A percentile compares a stretch with the other conserved stretches of the same genome.
These are phyloP conservation scores for Panicum miliaceum DNA, from an alignment of 176 grass and related monocot genomes.

Conservation along the genomic window DNA sequence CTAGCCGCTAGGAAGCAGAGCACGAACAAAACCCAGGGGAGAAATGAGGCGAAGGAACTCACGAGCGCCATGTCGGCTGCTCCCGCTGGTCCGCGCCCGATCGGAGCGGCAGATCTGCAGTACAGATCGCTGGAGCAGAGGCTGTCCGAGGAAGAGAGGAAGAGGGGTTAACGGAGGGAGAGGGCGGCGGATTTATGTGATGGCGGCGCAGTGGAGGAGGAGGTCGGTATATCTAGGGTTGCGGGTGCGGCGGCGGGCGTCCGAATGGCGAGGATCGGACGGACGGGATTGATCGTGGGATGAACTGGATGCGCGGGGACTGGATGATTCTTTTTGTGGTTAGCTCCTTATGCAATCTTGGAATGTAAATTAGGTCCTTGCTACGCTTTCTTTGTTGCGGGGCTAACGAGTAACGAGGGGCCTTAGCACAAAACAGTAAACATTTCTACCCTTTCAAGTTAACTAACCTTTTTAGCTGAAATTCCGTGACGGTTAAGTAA, in stretches of 20 bases:
- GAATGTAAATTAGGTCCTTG: neutral
- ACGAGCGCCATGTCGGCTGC: constrained; percentile 51
- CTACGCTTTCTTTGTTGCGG: neutral
- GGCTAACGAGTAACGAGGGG: neutral
- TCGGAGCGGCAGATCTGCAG: constrained; percentile 46
- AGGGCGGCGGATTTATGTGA: constrained; percentile 32
- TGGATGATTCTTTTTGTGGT: neutral
- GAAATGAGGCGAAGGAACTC: neutral
- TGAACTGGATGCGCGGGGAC: neutral
- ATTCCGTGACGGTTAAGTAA: neutral
- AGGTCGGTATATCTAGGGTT: constrained; percentile 38
- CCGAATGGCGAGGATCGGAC: neutral
- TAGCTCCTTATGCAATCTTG: neutral
- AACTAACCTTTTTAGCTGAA: neutral
- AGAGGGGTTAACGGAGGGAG: constrained; percentile 9
- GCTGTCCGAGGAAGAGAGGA: neutral
- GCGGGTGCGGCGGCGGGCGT: constrained; percentile 32
- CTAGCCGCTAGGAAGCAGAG: neutral
- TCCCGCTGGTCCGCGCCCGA: no score
- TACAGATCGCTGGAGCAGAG: constrained; percentile 31
- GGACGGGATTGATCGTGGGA: neutral
- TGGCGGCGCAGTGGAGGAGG: constrained; percentile 24
- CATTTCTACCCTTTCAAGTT: no score
- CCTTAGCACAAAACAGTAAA: neutral
- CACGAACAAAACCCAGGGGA: neutral